Base-by-base conservation (phyloP, 371 early-diverging fungal genomes). In the Actinomortierella wolfii region DNA sequence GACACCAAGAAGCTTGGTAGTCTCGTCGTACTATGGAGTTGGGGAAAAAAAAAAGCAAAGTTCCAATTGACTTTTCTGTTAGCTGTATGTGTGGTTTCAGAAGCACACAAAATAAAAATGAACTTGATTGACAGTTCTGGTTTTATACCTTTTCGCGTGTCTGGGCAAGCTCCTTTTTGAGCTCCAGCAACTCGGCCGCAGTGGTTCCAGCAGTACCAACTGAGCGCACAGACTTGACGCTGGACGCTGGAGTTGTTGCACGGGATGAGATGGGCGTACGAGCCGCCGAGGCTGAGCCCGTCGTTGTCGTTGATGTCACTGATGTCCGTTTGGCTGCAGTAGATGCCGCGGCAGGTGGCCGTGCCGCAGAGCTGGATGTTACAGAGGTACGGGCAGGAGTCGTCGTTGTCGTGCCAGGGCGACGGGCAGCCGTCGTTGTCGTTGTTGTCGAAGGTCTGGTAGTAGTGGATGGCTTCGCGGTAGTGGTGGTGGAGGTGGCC, bases 81-180 rank as follows among this genome's bases (percentile, higher is more conserved):
- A n/a, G n/a, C n/a, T n/a, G n/a, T n/a, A n/a, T n/a, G n/a, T n/a
- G n/a, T n/a, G n/a, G n/a, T n/a, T n/a, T n/a, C n/a, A n/a, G n/a
- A n/a, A n/a, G n/a, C 25, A 63, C 25, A 44, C 28, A 6, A 29
- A 44, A 14, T 15, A 43, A n/a, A 51, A 34, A 29, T 14, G 14
- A 45, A 6, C n/a, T 13, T 20, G 41, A 23, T 8, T n/a, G n/a
- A n/a, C n/a, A n/a, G n/a, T n/a, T n/a, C 15, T 23, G 26, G 18
- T 26, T 51, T 25, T 18, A 56, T 61, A 73, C 73, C 73, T 73
- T 61, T 39, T 52, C 67, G 23, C 73, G 62, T 45, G 66, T 51
- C 18, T 58, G 41, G n/a, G 59, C 67, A 8, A 73, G 54, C 51
- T 73, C 67, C 53, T 73, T 73, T 51, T 67, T 73, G 49, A 73